These are phyloP conservation scores for Musa troglodytarum DNA, from an alignment of 176 grass and related monocot genomes.

Conservation along the genomic window DNA sequence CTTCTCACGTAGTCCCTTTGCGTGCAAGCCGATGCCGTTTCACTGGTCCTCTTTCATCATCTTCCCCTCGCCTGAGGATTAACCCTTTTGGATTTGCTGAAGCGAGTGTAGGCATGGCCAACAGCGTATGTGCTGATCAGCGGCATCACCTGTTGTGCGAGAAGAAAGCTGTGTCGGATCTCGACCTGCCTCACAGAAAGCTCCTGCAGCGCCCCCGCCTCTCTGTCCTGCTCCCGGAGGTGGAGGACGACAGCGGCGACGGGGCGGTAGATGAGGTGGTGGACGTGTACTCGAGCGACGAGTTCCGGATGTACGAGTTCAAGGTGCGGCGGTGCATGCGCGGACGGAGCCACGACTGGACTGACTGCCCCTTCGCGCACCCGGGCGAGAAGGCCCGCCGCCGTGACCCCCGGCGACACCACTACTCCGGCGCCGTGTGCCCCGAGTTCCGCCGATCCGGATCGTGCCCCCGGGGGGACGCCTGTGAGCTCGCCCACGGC, in stretches of 20 bases:
- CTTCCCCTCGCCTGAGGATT: too few species aligned
- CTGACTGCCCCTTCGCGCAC: constrained; percentile 54
- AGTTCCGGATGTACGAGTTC: constrained; percentile 74
- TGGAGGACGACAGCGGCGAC: not conserved
- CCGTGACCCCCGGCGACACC: constrained; percentile 9
- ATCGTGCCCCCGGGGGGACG: not conserved
- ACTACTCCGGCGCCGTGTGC: constrained; percentile 1
- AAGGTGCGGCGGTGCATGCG: constrained; percentile 54
- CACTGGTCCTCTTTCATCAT: too few species aligned
- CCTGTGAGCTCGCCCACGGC: constrained; percentile 2
- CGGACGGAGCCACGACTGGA: constrained; percentile 64
- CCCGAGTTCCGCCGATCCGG: constrained; percentile 1
- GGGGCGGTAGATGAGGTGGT: not conserved
- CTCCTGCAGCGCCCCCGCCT: not conserved
- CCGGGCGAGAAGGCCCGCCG: constrained; percentile 52
- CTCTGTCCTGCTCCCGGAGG: not conserved
- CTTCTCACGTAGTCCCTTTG: too few species aligned
- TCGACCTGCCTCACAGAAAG: not conserved
- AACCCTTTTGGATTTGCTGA: too few species aligned
- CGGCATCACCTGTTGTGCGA: not conserved
- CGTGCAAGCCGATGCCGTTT: too few species aligned
- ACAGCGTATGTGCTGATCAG: not conserved
- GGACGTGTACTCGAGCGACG: constrained; percentile 18
- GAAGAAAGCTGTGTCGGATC: not conserved
- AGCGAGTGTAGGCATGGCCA: not conserved